Evolutionary conservation across 352 stramenopile species (phyloP), one percentile per base, ranked within the genome.

Genomic region (Globisporangium echinulatum): DNA sequence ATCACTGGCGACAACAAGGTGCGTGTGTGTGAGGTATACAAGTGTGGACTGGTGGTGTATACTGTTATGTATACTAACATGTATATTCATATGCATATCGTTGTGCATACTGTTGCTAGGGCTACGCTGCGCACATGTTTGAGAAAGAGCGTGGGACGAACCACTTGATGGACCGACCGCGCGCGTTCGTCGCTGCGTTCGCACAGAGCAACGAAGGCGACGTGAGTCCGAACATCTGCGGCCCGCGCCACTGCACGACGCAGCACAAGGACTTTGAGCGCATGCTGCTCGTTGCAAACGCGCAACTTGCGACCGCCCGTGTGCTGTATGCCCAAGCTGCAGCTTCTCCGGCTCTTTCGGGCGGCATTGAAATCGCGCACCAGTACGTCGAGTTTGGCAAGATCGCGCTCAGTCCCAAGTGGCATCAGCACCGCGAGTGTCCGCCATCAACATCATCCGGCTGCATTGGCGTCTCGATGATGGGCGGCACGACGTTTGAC

Each of bases 1-100:
- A 95, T 97, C 59, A 96, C 85, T 1, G 89, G 90, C 17, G 92
- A 98, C 71, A 97, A 98, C 74, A 97, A 97, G 63, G 75, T 82
- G 39, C 7, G 44, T 33, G 7, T 47, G 10, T 44, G 9, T 52
- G 6, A 14, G 36, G n/a, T 33, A 33, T 33, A 33, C 25, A 33
- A 33, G 25, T 33, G 25, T 33, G 25, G 25, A 33, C n/a, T 4
- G 46, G 5, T 25, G 44, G 14, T 13, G 11, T 49, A 3, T 5
- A 8, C 43, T 11, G 10, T 2, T 33, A 5, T 8, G 17, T 11
- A 11, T 9, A 25, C 46, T 50, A 50, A 50, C 46, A 50, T 10
- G 5, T 5, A 25, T 33, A 33, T 33, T 3, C 2, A 33, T 33
- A 1, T 33, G 25, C 2, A 33, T 33, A 33, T 33, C 25, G 25